Evolutionary conservation across 192 early-diverging fungal genomes (phyloP).

Genomic region (Coemansia umbellata): DNA sequence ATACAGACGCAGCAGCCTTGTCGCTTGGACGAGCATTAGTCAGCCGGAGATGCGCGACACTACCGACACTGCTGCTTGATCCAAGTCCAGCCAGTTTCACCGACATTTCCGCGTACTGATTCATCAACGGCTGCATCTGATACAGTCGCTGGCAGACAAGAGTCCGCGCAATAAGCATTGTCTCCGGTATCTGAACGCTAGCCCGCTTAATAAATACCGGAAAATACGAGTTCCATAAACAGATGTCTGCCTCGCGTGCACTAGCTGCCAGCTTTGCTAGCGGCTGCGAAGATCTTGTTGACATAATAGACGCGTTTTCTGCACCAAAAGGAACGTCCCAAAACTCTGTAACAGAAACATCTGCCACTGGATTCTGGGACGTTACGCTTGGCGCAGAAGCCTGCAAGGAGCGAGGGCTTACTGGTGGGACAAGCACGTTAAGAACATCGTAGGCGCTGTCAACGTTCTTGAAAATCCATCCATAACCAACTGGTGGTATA

Average conservation of each 20-base stretch:
- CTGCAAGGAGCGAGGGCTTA: not conserved
- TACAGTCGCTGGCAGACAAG: slow-evolving; percentile 47
- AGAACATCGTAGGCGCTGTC: slow-evolving; percentile 42
- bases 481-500: slow-evolving; percentile 6
- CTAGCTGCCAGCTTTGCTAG: slow-evolving; percentile 40
- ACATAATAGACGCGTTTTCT: not conserved
- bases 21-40: slow-evolving; percentile 9
- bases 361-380: too few species aligned
- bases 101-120: slow-evolving; percentile 47
- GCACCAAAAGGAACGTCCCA: slow-evolving; percentile 41
- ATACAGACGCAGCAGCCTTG: slow-evolving; percentile 1
- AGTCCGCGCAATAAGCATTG: slow-evolving; percentile 38
- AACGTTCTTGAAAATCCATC: slow-evolving; percentile 21
- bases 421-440: slow-evolving; percentile 27
- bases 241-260: slow-evolving; percentile 11
- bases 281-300: not conserved
- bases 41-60: slow-evolving; percentile 6
- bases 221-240: slow-evolving; percentile 34
- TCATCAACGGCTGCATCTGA: slow-evolving; percentile 51
- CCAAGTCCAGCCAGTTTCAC: slow-evolving; percentile 12
- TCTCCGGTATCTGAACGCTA: slow-evolving; percentile 36
- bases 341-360: too few species aligned
- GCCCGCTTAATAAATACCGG: slow-evolving; percentile 40
- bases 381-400: too few species aligned
- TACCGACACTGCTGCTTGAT: not conserved